Evolutionary conservation across 345 rosid species (phyloP).

Genomic region (Ceriops zippeliana): DNA sequence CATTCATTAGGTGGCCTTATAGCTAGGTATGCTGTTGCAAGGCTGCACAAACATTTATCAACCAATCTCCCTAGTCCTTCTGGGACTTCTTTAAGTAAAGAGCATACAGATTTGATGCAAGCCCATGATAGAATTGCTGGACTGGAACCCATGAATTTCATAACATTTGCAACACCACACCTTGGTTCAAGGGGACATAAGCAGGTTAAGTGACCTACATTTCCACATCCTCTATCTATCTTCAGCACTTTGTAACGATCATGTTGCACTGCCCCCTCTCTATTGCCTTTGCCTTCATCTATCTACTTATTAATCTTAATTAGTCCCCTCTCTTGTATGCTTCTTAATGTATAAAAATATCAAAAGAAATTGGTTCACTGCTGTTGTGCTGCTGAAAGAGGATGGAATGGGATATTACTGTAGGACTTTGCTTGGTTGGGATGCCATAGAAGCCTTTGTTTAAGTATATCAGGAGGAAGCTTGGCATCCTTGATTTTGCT

Average conservation of each 20-base stretch:
- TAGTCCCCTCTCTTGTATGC: not conserved
- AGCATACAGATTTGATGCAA: constrained; percentile 21
- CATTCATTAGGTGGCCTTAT: constrained; percentile 95
- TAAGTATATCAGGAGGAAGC: constrained; percentile 10
- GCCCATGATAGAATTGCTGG: constrained; percentile 60
- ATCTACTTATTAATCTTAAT: not conserved
- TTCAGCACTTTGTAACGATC: not conserved
- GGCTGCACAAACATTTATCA: constrained; percentile 49
- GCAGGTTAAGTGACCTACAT: constrained; percentile 51
- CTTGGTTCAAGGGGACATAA: constrained; percentile 91
- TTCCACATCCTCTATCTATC: not conserved
- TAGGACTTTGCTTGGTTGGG: not conserved
- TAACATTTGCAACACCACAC: constrained; percentile 95
- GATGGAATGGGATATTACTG: too few relatives aligned
- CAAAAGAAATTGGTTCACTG: not conserved
- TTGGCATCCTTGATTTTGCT: constrained; percentile 3
- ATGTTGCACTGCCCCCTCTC: not conserved
- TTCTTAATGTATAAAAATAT: not conserved
- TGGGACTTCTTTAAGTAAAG: constrained; percentile 14
- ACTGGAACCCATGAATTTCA: constrained; percentile 85
- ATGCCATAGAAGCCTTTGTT: not conserved
- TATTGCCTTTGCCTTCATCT: not conserved
- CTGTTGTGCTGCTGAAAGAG: not conserved
- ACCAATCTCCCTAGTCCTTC: constrained; percentile 14
- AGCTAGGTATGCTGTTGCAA: constrained; percentile 90